phyloP scores from a whole-genome alignment of 306 rosid genomes.

The Dalbergia cultrata region DNA sequence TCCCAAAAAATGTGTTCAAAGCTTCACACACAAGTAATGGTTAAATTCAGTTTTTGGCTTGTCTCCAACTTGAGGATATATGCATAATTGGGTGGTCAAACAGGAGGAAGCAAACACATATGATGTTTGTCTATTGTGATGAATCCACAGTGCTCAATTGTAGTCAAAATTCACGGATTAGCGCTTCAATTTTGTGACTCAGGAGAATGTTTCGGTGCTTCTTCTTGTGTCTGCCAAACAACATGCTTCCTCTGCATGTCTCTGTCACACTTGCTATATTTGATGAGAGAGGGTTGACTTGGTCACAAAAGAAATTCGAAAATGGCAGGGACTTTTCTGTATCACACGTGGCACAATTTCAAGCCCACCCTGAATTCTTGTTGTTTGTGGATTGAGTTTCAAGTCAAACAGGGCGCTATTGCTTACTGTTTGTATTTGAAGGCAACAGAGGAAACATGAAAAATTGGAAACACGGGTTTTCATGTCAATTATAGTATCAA shows the following conservation, averaged over 20 bases:
- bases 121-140: background rate
- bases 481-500: background rate
- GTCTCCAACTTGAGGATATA: background rate
- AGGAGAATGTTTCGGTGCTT: conserved; percentile 30
- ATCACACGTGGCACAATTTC: conserved; percentile 9
- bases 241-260: background rate
- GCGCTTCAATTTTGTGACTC: conserved; percentile 23
- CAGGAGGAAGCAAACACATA: too few species aligned
- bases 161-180: conserved; percentile 28
- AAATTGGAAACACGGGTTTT: background rate
- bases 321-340: background rate
- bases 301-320: conserved; percentile 30
- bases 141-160: background rate
- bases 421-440: background rate
- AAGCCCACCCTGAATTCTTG: background rate
- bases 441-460: conserved; percentile 21
- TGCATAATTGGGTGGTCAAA: background rate
- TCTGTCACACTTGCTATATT: conserved; percentile 33
- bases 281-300: conserved; percentile 29
- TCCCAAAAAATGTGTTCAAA: conserved; percentile 1
- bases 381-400: conserved; percentile 14
- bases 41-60: conserved; percentile 19
- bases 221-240: background rate
- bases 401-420: conserved; percentile 10
- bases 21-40: background rate